These are phyloP conservation scores for Phytophthora pini DNA, from an alignment of 352 stramenopile genomes.

Conservation along the genomic window DNA sequence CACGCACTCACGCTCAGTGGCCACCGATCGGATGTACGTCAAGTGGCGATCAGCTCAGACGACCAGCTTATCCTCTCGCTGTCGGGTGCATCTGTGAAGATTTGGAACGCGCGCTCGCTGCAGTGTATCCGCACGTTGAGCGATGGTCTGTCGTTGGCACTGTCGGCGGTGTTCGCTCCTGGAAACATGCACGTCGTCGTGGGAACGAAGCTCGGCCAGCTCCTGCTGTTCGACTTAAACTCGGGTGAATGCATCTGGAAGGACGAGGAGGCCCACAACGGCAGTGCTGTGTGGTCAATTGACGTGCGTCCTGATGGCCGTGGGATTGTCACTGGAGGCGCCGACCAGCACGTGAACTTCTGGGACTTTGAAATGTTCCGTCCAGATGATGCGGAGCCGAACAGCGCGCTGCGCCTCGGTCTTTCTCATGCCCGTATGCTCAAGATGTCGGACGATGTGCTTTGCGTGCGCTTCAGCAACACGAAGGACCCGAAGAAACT, in stretches of 20 bases:
- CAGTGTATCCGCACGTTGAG: constrained; percentile 92
- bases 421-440: constrained; percentile 96
- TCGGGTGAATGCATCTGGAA: constrained; percentile 94
- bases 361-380: constrained; percentile 97
- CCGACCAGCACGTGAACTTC: constrained; percentile 99
- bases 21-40: constrained; percentile 93
- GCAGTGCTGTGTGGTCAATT: constrained; percentile 97
- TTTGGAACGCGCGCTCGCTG: constrained; percentile 92
- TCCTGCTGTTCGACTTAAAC: constrained; percentile 95
- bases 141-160: constrained; percentile 81
- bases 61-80: constrained; percentile 92
- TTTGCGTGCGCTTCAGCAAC: constrained; percentile 97
- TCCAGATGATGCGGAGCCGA: constrained; percentile 42
- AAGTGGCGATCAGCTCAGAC: constrained; percentile 88
- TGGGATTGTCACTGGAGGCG: constrained; percentile 95
- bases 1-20: constrained; percentile 82
- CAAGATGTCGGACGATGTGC: constrained; percentile 99
- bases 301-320: constrained; percentile 93
- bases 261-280: constrained; percentile 89
- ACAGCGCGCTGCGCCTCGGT: constrained; percentile 83
- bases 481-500: constrained; percentile 90
- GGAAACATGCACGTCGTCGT: constrained; percentile 97
- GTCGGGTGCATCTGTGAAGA: constrained; percentile 88
- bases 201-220: constrained; percentile 96
- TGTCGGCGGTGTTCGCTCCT: constrained; percentile 96